Evolutionary conservation across 805 yeast species (phyloP).

Genomic region (Isabelozyma rhagii): DNA sequence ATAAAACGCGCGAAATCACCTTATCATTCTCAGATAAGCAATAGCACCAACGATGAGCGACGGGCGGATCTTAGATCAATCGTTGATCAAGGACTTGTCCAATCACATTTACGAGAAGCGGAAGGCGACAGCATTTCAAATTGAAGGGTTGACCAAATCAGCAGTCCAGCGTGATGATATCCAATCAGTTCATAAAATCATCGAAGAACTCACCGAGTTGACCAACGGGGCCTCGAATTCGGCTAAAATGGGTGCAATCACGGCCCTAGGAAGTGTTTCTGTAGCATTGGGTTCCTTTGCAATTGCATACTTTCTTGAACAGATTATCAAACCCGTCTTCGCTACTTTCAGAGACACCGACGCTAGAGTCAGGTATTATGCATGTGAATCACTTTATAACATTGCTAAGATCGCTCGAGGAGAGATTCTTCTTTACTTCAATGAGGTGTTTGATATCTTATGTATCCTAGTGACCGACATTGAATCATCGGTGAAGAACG

Average conservation of each 20-base stretch:
- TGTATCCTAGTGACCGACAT: constrained; percentile 88
- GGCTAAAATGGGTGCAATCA: constrained; percentile 86
- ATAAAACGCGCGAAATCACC: no score
- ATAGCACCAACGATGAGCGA: constrained; percentile 11
- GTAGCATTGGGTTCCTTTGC: constrained; percentile 86
- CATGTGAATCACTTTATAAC: constrained; percentile 93
- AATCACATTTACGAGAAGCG: constrained; percentile 45
- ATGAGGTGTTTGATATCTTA: constrained; percentile 90
- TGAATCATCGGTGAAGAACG: constrained; percentile 88
- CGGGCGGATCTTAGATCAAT: constrained; percentile 29
- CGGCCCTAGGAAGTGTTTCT: constrained; percentile 93
- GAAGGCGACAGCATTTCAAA: constrained; percentile 52
- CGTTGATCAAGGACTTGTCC: constrained; percentile 40
- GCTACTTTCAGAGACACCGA: constrained; percentile 97
- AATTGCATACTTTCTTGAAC: constrained; percentile 78
- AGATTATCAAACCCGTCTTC: constrained; percentile 86
- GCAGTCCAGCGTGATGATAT: constrained; percentile 59
- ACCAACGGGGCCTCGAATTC: constrained; percentile 70
- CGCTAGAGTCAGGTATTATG: constrained; percentile 94
- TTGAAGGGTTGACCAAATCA: constrained; percentile 74
- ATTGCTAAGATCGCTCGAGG: constrained; percentile 97
- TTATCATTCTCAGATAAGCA: no score
- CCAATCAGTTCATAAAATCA: constrained; percentile 57
- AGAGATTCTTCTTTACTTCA: constrained; percentile 85
- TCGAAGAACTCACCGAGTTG: constrained; percentile 77